Conservation (phyloP, 2,329 filamentous ascomycete species). For the Pseudonectria foliicola region DNA sequence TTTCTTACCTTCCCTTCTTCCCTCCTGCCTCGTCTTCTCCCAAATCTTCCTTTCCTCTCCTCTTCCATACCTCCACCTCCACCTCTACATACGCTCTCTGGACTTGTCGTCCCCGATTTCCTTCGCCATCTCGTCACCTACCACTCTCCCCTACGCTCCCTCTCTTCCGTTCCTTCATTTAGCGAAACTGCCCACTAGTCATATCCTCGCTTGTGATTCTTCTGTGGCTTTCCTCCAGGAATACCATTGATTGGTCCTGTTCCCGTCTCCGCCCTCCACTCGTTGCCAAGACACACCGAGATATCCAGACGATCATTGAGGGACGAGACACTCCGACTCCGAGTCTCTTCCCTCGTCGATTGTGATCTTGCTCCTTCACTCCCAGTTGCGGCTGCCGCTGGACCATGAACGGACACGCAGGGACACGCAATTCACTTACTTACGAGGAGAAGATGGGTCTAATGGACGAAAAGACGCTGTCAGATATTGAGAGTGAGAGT, state of each 20-base stretch:
- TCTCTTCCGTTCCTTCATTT: neutral
- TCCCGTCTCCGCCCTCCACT: too few species aligned
- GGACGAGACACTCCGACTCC: too few species aligned
- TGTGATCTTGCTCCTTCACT: neutral
- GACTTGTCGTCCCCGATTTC: slow-evolving; percentile 1
- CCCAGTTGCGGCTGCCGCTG: slow-evolving; percentile 11
- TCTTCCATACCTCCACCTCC: slow-evolving; percentile 2
- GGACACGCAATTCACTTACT: slow-evolving; percentile 27
- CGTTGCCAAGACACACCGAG: too few species aligned
- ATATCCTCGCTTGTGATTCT: too few species aligned
- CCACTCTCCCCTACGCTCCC: neutral
- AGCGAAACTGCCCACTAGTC: slow-evolving; percentile 4
- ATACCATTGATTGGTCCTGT: too few species aligned
- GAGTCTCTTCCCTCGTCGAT: neutral
- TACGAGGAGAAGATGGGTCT: slow-evolving; percentile 39
- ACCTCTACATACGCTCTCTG: neutral
- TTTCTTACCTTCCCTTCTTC: slow-evolving; percentile 9
- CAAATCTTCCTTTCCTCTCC: slow-evolving; percentile 7
- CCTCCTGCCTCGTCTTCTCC: slow-evolving; percentile 5
- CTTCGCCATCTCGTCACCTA: slow-evolving; percentile 7
- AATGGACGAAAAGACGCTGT: slow-evolving; percentile 36
- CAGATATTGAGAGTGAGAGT: slow-evolving; percentile 37
- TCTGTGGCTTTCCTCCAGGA: too few species aligned
- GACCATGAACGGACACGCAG: slow-evolving; percentile 35
- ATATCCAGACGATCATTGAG: too few species aligned